A percentile compares a stretch with the other conserved stretches of the same genome.
Conservation (phyloP, 306 rosid species). For the Abrus pulchellus region DNA sequence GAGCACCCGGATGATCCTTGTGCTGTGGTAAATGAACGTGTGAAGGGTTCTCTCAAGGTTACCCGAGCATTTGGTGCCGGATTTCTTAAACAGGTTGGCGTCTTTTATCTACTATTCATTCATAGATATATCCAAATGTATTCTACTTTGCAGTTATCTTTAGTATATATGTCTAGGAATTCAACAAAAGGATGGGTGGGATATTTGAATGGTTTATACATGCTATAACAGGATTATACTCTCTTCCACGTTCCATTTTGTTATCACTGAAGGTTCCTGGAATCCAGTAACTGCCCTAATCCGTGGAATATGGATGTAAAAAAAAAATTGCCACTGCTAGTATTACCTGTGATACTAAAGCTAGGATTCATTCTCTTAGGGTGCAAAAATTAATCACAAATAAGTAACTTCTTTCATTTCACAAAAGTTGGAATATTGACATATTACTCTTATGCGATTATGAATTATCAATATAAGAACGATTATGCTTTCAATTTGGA, state of each 20-base stretch:
- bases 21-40: slow-evolving; percentile 89
- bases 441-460: background rate
- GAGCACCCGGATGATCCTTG: slow-evolving; percentile 91
- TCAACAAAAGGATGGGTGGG: background rate
- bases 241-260: slow-evolving; percentile 33
- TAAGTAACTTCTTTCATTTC: slow-evolving; percentile 1
- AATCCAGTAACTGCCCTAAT: background rate
- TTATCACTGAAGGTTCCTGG: slow-evolving; percentile 3
- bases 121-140: background rate
- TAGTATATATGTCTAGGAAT: slow-evolving; percentile 22
- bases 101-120: background rate
- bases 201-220: background rate
- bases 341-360: slow-evolving; percentile 35
- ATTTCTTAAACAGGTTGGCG: slow-evolving; percentile 90
- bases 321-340: background rate
- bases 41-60: slow-evolving; percentile 95
- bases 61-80: slow-evolving; percentile 98
- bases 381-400: slow-evolving; percentile 7
- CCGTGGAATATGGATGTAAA: slow-evolving; percentile 21
- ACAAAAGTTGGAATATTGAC: background rate
- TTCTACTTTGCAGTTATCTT: slow-evolving; percentile 23
- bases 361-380: slow-evolving; percentile 5
- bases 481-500: no score
- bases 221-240: slow-evolving; percentile 29
- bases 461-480: background rate